Evolutionary conservation across 164 flowering plant species (phyloP).

Genomic region (Tetrastigma voinierianum): DNA sequence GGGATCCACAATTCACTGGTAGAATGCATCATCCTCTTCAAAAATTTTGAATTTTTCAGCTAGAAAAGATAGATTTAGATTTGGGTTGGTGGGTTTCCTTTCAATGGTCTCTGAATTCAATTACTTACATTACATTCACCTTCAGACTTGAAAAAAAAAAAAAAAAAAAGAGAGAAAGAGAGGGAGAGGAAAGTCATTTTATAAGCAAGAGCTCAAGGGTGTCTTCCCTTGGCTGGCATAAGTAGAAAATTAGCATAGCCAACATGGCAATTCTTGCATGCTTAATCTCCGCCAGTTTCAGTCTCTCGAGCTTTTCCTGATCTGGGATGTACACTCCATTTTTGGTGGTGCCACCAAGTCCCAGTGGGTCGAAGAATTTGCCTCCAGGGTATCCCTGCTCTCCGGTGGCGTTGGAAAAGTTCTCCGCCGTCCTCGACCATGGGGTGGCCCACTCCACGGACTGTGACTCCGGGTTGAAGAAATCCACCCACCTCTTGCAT

Average conservation of each 20-base stretch:
- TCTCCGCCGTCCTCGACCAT: conserved; percentile 90
- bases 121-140: conserved; percentile 4
- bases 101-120: neutral
- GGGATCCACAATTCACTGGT: too few species aligned
- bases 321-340: conserved; percentile 86
- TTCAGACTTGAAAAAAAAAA: neutral
- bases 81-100: too few species aligned
- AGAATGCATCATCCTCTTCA: too few species aligned
- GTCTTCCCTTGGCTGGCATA: conserved; percentile 99
- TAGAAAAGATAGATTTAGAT: too few species aligned
- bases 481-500: conserved; percentile 98
- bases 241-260: conserved; percentile 92
- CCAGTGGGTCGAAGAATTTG: conserved; percentile 88
- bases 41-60: too few species aligned
- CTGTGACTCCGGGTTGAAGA: conserved; percentile 96
- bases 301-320: conserved; percentile 79
- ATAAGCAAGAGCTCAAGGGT: conserved; percentile 90
- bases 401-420: conserved; percentile 86
- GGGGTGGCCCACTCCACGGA: conserved; percentile 99
- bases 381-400: conserved; percentile 99
- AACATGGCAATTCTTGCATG: conserved; percentile 93
- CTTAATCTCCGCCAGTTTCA: conserved; percentile 93
- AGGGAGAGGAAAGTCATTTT: too few species aligned
- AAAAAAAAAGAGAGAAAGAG: too few species aligned
- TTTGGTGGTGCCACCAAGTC: conserved; percentile 59